Conservation (phyloP, 192 early-diverging fungal species). For the Coemansia sp. region DNA sequence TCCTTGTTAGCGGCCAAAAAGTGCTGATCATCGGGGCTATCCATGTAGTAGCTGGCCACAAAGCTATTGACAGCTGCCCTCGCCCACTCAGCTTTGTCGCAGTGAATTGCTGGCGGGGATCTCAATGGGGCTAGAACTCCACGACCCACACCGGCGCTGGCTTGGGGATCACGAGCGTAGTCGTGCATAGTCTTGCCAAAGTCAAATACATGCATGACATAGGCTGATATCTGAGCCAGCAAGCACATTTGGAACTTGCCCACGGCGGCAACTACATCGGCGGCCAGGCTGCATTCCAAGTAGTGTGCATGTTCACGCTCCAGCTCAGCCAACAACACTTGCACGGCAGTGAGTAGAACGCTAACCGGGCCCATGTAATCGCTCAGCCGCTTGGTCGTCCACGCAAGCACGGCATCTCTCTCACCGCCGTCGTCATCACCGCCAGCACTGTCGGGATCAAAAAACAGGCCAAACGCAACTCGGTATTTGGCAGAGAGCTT, state of each 20-base stretch:
- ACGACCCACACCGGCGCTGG: background rate
- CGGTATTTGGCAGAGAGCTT: background rate
- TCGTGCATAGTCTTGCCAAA: background rate
- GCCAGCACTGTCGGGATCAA: background rate
- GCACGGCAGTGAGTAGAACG: slow-evolving; percentile 21
- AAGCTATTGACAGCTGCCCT: slow-evolving; percentile 18
- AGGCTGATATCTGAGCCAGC: slow-evolving; percentile 19
- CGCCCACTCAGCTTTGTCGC: background rate
- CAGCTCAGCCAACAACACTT: slow-evolving; percentile 11
- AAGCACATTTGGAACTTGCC: slow-evolving; percentile 14
- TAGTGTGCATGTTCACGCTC: slow-evolving; percentile 7
- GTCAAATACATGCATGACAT: slow-evolving; percentile 15
- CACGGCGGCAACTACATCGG: slow-evolving; percentile 2
- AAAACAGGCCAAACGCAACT: background rate
- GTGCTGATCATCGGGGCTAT: slow-evolving; percentile 15
- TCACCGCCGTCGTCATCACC: background rate
- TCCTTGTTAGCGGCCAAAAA: slow-evolving; percentile 15
- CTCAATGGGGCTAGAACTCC: background rate
- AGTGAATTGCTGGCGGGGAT: background rate
- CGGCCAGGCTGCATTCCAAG: slow-evolving; percentile 1
- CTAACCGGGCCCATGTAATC: background rate
- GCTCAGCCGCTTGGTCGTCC: background rate
- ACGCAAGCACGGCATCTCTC: background rate
- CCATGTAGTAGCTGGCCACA: slow-evolving; percentile 16
- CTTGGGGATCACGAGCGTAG: background rate